Evolutionary conservation across 495 filamentous ascomycete genomes (phyloP).

Genomic region (Opeltia flavorubescens): DNA sequence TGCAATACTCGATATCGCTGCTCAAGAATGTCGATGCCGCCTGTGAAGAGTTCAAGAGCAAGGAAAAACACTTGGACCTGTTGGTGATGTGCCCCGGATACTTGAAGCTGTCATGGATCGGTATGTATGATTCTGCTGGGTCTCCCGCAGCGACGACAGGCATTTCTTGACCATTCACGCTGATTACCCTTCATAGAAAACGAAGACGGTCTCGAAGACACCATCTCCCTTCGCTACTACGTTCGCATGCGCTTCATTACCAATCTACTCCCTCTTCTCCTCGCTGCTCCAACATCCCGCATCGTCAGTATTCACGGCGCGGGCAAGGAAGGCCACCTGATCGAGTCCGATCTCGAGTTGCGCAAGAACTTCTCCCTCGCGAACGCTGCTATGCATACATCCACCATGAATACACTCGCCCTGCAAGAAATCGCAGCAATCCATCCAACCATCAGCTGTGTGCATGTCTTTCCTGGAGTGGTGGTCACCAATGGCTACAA

Average conservation of each 20-base stretch:
- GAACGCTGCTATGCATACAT: conserved; percentile 17
- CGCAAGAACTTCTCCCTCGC: conserved; percentile 16
- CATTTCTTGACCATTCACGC: not conserved
- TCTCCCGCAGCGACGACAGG: not conserved
- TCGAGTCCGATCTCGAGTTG: conserved; percentile 29
- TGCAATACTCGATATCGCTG: conserved; percentile 4
- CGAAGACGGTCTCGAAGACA: conserved; percentile 19
- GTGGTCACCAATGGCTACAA: conserved; percentile 19
- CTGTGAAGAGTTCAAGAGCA: conserved; percentile 5
- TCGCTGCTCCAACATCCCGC: conserved; percentile 22
- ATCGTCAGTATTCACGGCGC: conserved; percentile 38
- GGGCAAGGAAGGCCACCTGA: conserved; percentile 35
- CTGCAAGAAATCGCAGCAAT: conserved; percentile 21
- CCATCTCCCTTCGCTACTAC: conserved; percentile 25
- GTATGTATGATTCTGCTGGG: not conserved
- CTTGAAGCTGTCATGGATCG: conserved; percentile 8
- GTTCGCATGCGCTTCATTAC: conserved; percentile 24
- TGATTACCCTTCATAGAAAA: conserved; percentile 15
- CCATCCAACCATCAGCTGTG: conserved; percentile 20
- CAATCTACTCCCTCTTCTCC: conserved; percentile 25
- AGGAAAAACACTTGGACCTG: conserved; percentile 15
- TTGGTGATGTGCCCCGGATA: conserved; percentile 19
- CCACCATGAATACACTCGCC: conserved; percentile 18
- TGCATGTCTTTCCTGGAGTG: conserved; percentile 27
- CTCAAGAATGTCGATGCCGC: conserved; percentile 8